Conservation (phyloP, 495 filamentous ascomycete genomes). For the Diplogelasinospora grovesii region DNA sequence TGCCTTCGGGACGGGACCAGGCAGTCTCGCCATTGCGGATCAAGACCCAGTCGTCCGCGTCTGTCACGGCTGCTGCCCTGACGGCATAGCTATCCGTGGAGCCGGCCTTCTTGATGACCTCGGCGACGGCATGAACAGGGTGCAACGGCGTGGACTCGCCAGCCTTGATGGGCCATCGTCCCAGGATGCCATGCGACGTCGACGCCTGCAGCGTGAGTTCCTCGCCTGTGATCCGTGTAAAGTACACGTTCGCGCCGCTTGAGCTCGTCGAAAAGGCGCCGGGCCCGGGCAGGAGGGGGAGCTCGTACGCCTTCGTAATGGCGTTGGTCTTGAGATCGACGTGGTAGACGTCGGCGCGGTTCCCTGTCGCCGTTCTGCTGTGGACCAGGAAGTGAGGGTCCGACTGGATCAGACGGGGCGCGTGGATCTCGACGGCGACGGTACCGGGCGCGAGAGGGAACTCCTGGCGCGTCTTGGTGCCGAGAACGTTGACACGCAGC, state of each 20-base stretch:
- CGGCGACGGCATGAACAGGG: constrained; percentile 65
- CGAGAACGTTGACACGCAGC: constrained; percentile 75
- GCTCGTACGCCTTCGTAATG: constrained; percentile 65
- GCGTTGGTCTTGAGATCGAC: constrained; percentile 59
- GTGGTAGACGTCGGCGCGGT: constrained; percentile 83
- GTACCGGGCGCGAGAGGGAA: constrained; percentile 53
- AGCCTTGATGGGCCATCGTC: constrained; percentile 56
- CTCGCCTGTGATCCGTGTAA: constrained; percentile 67
- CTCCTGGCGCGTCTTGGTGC: constrained; percentile 56
- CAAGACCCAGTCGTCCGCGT: constrained; percentile 71
- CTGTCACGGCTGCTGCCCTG: constrained; percentile 62
- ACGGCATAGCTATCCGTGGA: constrained; percentile 61
- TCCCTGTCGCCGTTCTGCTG: constrained; percentile 59
- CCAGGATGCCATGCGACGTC: constrained; percentile 64
- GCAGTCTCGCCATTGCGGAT: constrained; percentile 71
- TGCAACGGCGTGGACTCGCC: constrained; percentile 26
- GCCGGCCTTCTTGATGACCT: constrained; percentile 61
- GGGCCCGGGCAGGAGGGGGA: constrained; percentile 59
- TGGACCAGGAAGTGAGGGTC: constrained; percentile 79
- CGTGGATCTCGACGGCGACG: constrained; percentile 62
- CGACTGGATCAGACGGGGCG: constrained; percentile 61
- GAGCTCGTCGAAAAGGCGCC: constrained; percentile 77
- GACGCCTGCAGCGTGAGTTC: constrained; percentile 72
- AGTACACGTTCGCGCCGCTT: constrained; percentile 75
- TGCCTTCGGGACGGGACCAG: constrained; percentile 77